Evolutionary conservation across 2,329 filamentous ascomycete genomes (phyloP).

Genomic region (Cryphonectria naterciae): DNA sequence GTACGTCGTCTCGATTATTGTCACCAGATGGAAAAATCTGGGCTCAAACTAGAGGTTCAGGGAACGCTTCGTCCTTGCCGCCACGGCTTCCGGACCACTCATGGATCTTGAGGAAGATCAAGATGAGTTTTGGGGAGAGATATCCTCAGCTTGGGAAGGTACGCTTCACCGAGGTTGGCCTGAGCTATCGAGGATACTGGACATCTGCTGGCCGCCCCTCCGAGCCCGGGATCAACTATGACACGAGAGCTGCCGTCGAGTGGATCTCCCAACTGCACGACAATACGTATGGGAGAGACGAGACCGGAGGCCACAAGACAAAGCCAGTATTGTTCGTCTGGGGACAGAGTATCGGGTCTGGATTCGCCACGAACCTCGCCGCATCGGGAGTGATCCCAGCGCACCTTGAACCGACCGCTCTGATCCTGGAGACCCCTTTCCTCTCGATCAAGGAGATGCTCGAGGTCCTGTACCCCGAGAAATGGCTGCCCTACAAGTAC

Average conservation of each 20-base stretch:
- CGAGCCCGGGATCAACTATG: conserved; percentile 70
- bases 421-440: conserved; percentile 79
- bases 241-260: conserved; percentile 65
- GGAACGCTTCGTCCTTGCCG: conserved; percentile 63
- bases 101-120: conserved; percentile 52
- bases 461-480: conserved; percentile 73
- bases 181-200: conserved; percentile 77
- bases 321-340: conserved; percentile 62
- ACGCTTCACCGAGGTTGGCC: conserved; percentile 54
- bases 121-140: conserved; percentile 40
- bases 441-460: conserved; percentile 73
- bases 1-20: conserved; percentile 38
- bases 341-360: conserved; percentile 79
- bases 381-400: conserved; percentile 44
- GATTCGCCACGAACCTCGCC: conserved; percentile 68
- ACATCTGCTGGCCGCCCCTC: conserved; percentile 72
- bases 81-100: conserved; percentile 62
- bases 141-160: conserved; percentile 34
- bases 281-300: conserved; percentile 31
- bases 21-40: too few relatives aligned
- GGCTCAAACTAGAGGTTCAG: conserved; percentile 38
- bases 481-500: conserved; percentile 78
- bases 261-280: conserved; percentile 60
- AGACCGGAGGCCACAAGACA: conserved; percentile 28
- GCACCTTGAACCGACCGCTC: conserved; percentile 46